phyloP scores from a whole-genome alignment of 208 protist species.

The Acanthamoeba castellanii region DNA sequence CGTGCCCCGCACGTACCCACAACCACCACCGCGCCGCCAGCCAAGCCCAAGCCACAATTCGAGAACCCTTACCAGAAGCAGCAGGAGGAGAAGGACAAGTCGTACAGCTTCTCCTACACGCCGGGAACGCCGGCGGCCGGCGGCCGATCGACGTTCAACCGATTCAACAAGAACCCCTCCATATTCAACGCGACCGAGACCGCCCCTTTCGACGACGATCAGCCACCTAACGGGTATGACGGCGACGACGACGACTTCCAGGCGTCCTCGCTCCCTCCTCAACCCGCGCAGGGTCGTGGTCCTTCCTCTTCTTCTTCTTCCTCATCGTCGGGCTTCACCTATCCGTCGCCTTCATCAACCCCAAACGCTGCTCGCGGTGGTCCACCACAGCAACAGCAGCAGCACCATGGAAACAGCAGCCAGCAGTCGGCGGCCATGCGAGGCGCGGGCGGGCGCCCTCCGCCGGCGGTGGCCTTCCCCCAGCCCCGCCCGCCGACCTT shows the following conservation, averaged over 20 bases:
- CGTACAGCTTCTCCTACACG: conserved; percentile 32
- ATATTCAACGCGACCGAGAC: neutral
- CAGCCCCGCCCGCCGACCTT: neutral
- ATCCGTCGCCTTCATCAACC: neutral
- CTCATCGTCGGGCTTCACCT: neutral
- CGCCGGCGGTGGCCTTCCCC: neutral
- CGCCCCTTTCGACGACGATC: neutral
- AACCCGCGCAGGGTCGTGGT: neutral
- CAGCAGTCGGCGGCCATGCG: no score
- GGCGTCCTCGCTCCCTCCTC: neutral
- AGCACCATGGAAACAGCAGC: neutral
- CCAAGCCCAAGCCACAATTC: neutral
- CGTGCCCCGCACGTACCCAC: neutral
- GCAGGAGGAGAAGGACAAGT: neutral
- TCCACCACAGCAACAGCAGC: neutral
- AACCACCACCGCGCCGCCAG: neutral
- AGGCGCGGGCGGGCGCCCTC: neutral
- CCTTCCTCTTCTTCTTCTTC: conserved; percentile 8
- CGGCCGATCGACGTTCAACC: conserved; percentile 33
- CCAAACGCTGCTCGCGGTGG: neutral
- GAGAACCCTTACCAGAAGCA: conserved; percentile 35
- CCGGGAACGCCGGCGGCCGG: neutral
- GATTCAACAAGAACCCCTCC: conserved; percentile 27
- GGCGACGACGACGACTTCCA: conserved; percentile 3
- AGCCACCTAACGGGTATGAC: neutral